Evolutionary conservation across 495 filamentous ascomycete genomes (phyloP).

Genomic region (Parmelia sp.): DNA sequence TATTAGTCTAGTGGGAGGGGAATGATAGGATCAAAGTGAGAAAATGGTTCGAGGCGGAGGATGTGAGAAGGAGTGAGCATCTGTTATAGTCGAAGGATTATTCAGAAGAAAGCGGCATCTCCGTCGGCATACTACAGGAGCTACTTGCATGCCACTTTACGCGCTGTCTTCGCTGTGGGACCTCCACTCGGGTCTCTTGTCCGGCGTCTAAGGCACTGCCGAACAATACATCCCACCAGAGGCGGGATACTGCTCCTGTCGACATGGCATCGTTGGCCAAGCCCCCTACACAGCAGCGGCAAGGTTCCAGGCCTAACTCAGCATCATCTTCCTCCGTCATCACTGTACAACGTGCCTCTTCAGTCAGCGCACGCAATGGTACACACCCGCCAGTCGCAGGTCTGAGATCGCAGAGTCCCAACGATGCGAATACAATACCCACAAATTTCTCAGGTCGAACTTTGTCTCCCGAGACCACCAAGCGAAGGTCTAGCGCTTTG

Average conservation of each 20-base stretch:
- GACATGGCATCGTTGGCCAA: slow-evolving; percentile 28
- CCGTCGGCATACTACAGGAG: background rate
- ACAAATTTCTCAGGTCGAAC: slow-evolving; percentile 17
- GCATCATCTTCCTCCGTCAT: slow-evolving; percentile 27
- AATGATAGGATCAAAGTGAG: slow-evolving; percentile 3
- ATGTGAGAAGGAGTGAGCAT: background rate
- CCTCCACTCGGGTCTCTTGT: slow-evolving; percentile 1
- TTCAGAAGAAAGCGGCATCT: background rate
- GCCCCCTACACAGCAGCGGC: slow-evolving; percentile 21
- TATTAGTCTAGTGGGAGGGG: background rate
- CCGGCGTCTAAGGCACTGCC: background rate
- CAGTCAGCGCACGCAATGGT: slow-evolving; percentile 20
- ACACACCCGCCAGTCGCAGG: slow-evolving; percentile 20
- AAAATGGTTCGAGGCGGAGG: slow-evolving; percentile 9
- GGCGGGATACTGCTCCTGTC: background rate
- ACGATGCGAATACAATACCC: slow-evolving; percentile 18
- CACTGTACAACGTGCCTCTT: slow-evolving; percentile 27
- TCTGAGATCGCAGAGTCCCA: slow-evolving; percentile 25
- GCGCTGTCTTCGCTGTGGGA: slow-evolving; percentile 7
- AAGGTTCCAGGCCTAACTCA: slow-evolving; percentile 26
- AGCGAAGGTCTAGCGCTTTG: slow-evolving; percentile 25
- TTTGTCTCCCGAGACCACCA: slow-evolving; percentile 23
- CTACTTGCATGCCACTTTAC: slow-evolving; percentile 11
- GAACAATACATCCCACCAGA: slow-evolving; percentile 5
- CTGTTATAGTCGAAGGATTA: background rate